Evolutionary conservation across 345 rosid species (phyloP), one percentile per base, ranked within the genome.

Genomic region (Clausena lansium): DNA sequence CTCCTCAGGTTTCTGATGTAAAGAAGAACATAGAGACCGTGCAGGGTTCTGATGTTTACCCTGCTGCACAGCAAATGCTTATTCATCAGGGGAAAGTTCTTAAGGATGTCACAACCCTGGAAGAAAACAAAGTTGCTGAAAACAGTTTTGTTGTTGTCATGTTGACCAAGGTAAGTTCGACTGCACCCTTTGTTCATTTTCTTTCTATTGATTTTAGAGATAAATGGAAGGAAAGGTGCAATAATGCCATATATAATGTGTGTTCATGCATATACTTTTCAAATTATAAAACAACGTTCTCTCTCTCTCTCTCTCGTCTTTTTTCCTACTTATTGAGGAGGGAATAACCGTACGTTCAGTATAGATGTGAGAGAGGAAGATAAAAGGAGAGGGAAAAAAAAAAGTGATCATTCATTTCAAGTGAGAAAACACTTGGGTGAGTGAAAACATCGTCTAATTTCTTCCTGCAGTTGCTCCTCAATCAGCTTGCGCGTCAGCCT

Each of bases 11-110:
- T 61, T 76, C 81, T 58, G 88, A 84, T 79, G 89, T 88, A 25
- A 88, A 88, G 73, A 86, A 78, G 82, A 79, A 52, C 38, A 87
- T 88, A 14, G 89, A 88, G 75, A 58, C 80, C 57, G 75, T 76
- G n/a, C 92, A 88, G 74, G 92, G 92, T 65, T 77, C 82, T 5
- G 84, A 80, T 62, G 66, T 74, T 58, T 88, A 81, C 47, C 88
- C 89, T 20, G 85, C 90, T 27, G 70, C 75, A 59, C 86, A 81
- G 66, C 92, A 77, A 80, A 87, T 88, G 90, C 88, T 88, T 28
- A 86, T 88, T 77, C 71, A 88, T 77, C 92, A 88, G 78, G 92
- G 90, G 36, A 88, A 87, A 71, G 90, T 88, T 59, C 88, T 88
- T 36, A 81, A 79, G 67, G 92, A 88, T 62, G 58, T 68, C 75